A percentile compares a stretch with the other conserved stretches of the same genome.
These are phyloP conservation scores for Nannochloris sp. DNA, from an alignment of 139 green algal genomes.

Conservation along the genomic window DNA sequence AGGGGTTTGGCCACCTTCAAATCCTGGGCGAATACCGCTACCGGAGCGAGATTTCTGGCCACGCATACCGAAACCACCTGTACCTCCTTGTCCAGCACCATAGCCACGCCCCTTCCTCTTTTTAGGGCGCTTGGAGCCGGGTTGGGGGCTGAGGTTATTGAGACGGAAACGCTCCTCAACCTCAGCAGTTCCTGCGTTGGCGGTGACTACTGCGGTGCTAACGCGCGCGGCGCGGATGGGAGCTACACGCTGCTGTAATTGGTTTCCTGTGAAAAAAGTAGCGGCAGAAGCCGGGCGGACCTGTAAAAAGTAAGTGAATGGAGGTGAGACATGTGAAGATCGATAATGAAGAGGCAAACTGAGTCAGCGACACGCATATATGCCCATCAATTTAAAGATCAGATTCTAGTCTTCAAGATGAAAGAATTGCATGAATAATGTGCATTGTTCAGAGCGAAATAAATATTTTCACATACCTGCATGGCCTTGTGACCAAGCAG, in stretches of 20 bases:
- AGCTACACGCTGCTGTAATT: slow-evolving; percentile 5
- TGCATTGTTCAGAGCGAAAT: not conserved
- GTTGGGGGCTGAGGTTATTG: slow-evolving; percentile 83
- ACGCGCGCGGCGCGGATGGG: slow-evolving; percentile 1
- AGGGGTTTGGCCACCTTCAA: slow-evolving; percentile 96
- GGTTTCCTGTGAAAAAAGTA: slow-evolving; percentile 17
- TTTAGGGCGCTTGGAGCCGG: slow-evolving; percentile 60
- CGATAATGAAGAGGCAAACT: no score
- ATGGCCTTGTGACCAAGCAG: not conserved
- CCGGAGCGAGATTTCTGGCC: slow-evolving; percentile 94
- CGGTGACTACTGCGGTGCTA: not conserved
- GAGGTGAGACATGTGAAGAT: no score
- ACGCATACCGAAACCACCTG: slow-evolving; percentile 91
- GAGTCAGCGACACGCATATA: no score
- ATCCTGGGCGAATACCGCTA: slow-evolving; percentile 71
- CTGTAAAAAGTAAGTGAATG: not conserved
- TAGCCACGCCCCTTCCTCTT: slow-evolving; percentile 91
- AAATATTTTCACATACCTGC: not conserved
- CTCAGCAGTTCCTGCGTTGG: not conserved
- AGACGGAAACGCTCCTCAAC: slow-evolving; percentile 39
- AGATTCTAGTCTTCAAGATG: no score
- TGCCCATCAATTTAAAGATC: no score
- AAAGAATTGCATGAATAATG: no score
- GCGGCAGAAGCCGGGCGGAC: not conserved
- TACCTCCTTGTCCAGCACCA: slow-evolving; percentile 86